These are phyloP conservation scores for Hemileia vastatrix DNA, from an alignment of 1,284 basidiomycete species.

Conservation along the genomic window DNA sequence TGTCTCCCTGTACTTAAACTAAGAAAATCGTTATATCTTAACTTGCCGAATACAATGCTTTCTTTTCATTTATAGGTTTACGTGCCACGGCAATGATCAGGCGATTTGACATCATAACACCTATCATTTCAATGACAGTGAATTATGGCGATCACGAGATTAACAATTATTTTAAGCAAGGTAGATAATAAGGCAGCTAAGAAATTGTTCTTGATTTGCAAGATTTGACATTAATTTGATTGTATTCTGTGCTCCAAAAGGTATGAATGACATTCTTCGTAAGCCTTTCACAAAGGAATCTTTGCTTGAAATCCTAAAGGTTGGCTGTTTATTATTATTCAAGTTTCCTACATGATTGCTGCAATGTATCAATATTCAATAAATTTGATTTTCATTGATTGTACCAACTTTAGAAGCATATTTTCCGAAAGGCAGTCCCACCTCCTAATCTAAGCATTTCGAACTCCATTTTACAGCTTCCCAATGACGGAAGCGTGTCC, in stretches of 20 bases:
- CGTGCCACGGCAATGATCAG: slow-evolving; percentile 84
- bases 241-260: slow-evolving; percentile 45
- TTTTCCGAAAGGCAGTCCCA: too few relatives aligned
- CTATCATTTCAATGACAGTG: slow-evolving; percentile 93
- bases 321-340: too few relatives aligned
- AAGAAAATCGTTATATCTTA: background rate
- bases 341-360: too few relatives aligned
- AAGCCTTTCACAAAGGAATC: slow-evolving; percentile 94
- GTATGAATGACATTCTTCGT: slow-evolving; percentile 95
- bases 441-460: too few relatives aligned
- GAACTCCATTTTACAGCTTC: too few relatives aligned
- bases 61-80: slow-evolving; percentile 46
- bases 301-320: slow-evolving; percentile 80
- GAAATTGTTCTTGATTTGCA: too few relatives aligned
- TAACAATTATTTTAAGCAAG: slow-evolving; percentile 78
- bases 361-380: too few relatives aligned
- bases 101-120: slow-evolving; percentile 86
- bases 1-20: background rate
- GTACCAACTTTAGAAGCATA: too few relatives aligned
- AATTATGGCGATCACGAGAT: slow-evolving; percentile 91
- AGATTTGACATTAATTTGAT: too few relatives aligned
- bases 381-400: too few relatives aligned
- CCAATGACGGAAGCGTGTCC: too few relatives aligned
- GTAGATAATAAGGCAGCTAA: too few relatives aligned
- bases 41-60: background rate